Evolutionary conservation across 1,284 basidiomycete genomes (phyloP).

Genomic region (Tilletia caries): DNA sequence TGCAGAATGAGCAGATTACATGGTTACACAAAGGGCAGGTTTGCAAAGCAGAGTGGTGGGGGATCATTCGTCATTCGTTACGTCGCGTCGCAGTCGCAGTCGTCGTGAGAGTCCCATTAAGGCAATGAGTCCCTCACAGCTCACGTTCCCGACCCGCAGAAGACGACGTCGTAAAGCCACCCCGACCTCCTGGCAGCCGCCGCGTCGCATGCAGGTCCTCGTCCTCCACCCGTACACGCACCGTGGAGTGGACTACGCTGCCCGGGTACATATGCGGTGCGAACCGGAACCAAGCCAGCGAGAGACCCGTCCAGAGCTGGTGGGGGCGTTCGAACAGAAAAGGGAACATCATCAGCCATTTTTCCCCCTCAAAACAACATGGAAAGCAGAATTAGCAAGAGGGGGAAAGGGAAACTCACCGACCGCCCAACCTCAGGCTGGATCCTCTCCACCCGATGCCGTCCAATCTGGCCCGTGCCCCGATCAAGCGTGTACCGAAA

Average conservation of each 20-base stretch:
- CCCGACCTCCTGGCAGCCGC: no score
- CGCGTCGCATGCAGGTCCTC: no score
- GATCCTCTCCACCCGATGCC: constrained; percentile 47
- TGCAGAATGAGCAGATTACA: no score
- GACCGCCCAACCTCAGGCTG: constrained; percentile 45
- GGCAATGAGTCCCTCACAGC: no score
- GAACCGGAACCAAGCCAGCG: constrained; percentile 7
- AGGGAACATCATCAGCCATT: background rate
- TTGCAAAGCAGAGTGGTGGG: no score
- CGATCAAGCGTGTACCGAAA: constrained; percentile 48
- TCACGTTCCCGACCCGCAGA: no score
- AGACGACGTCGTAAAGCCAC: no score
- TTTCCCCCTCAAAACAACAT: background rate
- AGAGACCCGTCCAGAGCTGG: constrained; percentile 5
- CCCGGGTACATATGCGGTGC: constrained; percentile 12
- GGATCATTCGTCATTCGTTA: no score
- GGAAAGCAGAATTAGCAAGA: background rate
- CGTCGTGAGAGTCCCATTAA: no score
- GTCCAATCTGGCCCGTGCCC: constrained; percentile 36
- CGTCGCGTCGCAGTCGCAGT: no score
- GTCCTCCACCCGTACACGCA: no score
- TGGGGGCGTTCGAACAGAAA: background rate
- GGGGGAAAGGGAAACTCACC: constrained; percentile 15
- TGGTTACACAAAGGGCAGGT: no score
- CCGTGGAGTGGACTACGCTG: background rate